Percentiles rank a stretch among this genome's conserved stretches.
phyloP scores from a whole-genome alignment of 129 eudicot genomes.

The Arctium minus region DNA sequence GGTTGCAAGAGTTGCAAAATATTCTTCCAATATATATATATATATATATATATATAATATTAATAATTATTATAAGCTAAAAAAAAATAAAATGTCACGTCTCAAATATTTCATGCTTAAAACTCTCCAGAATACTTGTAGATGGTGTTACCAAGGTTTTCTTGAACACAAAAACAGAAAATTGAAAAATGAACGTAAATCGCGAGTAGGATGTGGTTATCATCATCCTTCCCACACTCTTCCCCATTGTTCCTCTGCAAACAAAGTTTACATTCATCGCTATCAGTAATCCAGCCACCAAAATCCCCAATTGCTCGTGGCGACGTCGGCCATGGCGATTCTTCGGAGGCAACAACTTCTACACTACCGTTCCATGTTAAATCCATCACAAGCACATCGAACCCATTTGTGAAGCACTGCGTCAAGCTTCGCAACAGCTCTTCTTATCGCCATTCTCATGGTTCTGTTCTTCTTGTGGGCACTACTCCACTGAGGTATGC shows the following conservation, averaged over 20 bases:
- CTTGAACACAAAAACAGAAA: neutral
- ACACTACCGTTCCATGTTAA: conserved; percentile 37
- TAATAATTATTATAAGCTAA: too few relatives aligned
- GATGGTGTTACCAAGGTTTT: neutral
- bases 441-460: conserved; percentile 79
- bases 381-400: conserved; percentile 79
- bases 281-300: neutral
- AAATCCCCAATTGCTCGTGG: conserved; percentile 14
- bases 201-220: conserved; percentile 8
- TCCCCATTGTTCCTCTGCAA: neutral
- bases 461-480: conserved; percentile 79
- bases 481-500: conserved; percentile 70
- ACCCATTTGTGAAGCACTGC: conserved; percentile 94
- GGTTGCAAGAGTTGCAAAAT: too few relatives aligned
- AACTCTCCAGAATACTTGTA: too few relatives aligned
- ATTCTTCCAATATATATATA: too few relatives aligned
- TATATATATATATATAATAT: too few relatives aligned
- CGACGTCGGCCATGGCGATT: neutral
- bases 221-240: conserved; percentile 18
- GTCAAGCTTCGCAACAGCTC: conserved; percentile 88
- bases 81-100: too few relatives aligned
- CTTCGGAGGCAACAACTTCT: conserved; percentile 11
- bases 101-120: too few relatives aligned
- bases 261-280: neutral
- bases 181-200: neutral